Conservation (phyloP, 148 eudicot genomes). For the Chenopodium quinoa region DNA sequence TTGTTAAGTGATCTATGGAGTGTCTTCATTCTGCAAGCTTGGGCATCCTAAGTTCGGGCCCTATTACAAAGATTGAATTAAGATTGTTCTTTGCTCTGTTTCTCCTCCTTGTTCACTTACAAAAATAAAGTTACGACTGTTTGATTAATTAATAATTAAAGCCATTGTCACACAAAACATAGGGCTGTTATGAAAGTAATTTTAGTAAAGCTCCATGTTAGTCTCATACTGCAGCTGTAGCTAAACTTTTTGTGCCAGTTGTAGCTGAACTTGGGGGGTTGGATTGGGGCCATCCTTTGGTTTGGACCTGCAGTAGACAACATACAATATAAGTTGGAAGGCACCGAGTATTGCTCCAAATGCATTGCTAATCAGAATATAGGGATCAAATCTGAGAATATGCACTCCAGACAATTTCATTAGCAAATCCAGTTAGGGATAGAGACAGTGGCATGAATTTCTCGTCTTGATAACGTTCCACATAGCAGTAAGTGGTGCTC, state of each 20-base stretch:
- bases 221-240: background rate
- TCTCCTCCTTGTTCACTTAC: background rate
- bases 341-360: background rate
- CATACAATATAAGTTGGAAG: background rate
- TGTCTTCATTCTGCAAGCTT: too few relatives aligned
- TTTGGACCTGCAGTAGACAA: background rate
- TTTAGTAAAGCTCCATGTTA: background rate
- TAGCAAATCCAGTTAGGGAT: background rate
- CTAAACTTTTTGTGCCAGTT: background rate
- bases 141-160: background rate
- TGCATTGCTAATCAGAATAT: background rate
- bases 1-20: background rate
- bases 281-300: background rate
- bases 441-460: background rate
- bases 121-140: too few relatives aligned
- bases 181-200: background rate
- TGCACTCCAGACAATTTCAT: conserved; percentile 3
- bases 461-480: background rate
- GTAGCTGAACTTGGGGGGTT: background rate
- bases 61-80: too few relatives aligned
- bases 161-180: conserved; percentile 3
- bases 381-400: conserved; percentile 1
- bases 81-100: background rate
- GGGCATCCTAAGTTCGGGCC: too few relatives aligned
- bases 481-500: background rate